A percentile compares a stretch with the other conserved stretches of the same genome.
Evolutionary conservation across 2,329 filamentous ascomycete species (phyloP).

Genomic region (Colletotrichum graminicola): DNA sequence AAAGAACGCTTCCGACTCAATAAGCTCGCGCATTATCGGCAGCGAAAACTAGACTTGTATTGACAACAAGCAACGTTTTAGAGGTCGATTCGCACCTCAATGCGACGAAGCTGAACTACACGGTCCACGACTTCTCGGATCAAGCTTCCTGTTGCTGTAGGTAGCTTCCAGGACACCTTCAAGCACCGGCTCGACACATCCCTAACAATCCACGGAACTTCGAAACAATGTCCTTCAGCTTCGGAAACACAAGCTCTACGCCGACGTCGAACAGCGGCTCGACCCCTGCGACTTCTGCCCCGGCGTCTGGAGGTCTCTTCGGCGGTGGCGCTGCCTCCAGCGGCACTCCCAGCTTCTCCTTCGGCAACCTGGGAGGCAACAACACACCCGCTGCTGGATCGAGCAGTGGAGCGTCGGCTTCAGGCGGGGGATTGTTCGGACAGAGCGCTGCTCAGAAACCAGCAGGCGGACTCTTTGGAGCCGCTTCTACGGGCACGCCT

Average conservation of each 20-base stretch:
- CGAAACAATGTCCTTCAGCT: conserved; percentile 56
- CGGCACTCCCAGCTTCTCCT: conserved; percentile 56
- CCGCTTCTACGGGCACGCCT: conserved; percentile 45
- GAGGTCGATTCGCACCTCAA: conserved; percentile 31
- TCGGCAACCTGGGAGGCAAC: conserved; percentile 49
- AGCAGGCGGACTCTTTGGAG: conserved; percentile 46
- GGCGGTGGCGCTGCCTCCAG: conserved; percentile 48
- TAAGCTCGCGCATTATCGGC: conserved; percentile 10
- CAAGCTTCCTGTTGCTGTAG: conserved; percentile 16
- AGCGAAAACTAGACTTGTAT: background rate
- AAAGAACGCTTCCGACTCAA: conserved; percentile 6
- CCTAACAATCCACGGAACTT: conserved; percentile 14
- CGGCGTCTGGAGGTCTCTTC: conserved; percentile 58
- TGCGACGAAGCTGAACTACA: conserved; percentile 29
- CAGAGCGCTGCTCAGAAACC: conserved; percentile 45
- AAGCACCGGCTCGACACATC: conserved; percentile 23
- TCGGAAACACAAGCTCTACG: conserved; percentile 51
- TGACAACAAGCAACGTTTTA: background rate
- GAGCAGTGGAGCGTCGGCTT: conserved; percentile 47
- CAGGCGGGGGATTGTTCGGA: conserved; percentile 50
- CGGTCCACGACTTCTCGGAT: background rate
- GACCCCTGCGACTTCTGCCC: conserved; percentile 50
- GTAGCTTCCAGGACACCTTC: conserved; percentile 18
- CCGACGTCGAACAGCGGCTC: conserved; percentile 42
- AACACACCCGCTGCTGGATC: conserved; percentile 43